Percentiles rank a stretch among this genome's conserved stretches.
Evolutionary conservation across 208 protist genomes (phyloP).

Genomic region (Endotrypanum monterogeii): DNA sequence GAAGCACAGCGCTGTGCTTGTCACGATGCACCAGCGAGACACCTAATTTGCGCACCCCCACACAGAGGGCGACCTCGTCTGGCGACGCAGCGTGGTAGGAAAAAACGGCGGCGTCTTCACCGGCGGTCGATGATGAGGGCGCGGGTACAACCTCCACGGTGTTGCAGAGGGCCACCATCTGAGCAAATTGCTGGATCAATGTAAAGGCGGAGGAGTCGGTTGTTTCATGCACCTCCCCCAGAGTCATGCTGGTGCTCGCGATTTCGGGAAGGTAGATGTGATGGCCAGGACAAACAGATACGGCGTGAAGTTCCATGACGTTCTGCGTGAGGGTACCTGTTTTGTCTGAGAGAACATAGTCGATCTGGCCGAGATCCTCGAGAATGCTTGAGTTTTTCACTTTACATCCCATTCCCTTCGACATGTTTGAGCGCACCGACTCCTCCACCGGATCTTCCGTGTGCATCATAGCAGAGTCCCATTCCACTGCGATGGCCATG

Average conservation of each 20-base stretch:
- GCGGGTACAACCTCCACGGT: constrained; percentile 65
- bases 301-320: constrained; percentile 87
- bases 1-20: constrained; percentile 29
- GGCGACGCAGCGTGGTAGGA: constrained; percentile 91
- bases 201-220: constrained; percentile 6
- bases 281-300: constrained; percentile 41
- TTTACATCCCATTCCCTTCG: constrained; percentile 35
- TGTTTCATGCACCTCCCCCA: constrained; percentile 2
- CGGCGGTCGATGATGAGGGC: background rate
- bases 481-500: constrained; percentile 90
- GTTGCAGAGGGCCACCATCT: constrained; percentile 88
- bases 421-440: background rate
- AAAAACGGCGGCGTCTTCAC: background rate
- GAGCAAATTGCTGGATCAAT: constrained; percentile 54
- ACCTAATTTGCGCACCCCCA: constrained; percentile 59
- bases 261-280: constrained; percentile 25
- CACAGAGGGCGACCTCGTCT: constrained; percentile 94
- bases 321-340: constrained; percentile 96
- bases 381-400: constrained; percentile 91
- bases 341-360: constrained; percentile 95
- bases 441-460: constrained; percentile 1
- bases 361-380: constrained; percentile 95
- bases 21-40: constrained; percentile 51
- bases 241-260: background rate
- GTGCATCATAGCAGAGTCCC: constrained; percentile 91